A percentile compares a stretch with the other conserved stretches of the same genome.
phyloP scores from a whole-genome alignment of 2,329 filamentous ascomycete genomes.

The Cryphonectria japonica region DNA sequence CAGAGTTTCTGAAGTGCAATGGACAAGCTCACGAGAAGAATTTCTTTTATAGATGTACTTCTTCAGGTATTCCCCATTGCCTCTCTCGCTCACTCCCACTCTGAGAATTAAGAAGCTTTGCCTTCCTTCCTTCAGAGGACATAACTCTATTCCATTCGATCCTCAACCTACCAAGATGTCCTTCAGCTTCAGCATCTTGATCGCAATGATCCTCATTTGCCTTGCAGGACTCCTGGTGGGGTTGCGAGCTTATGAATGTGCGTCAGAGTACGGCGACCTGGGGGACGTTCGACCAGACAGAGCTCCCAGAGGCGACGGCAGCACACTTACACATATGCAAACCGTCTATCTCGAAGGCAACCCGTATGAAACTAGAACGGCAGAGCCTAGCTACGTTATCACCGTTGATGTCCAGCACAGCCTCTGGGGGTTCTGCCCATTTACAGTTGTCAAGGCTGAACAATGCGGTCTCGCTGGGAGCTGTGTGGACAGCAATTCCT shows the following conservation, averaged over 20 bases:
- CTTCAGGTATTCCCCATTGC: not conserved
- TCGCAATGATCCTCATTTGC: not conserved
- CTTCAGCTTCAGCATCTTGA: not conserved
- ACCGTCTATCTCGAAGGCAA: not conserved
- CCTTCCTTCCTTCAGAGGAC: not conserved
- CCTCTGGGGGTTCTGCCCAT: constrained; percentile 20
- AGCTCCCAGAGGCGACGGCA: not conserved
- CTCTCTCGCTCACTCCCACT: not conserved
- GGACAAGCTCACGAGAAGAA: not conserved
- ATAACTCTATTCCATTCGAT: not conserved
- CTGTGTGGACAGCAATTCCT: constrained; percentile 41
- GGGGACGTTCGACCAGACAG: not conserved
- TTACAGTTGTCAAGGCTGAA: constrained; percentile 39
- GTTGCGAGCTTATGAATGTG: not conserved
- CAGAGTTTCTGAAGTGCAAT: not conserved
- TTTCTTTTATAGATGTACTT: not conserved
- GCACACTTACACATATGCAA: not conserved
- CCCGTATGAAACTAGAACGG: not conserved
- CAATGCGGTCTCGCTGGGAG: constrained; percentile 45
- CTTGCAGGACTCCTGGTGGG: not conserved
- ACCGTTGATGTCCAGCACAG: not conserved
- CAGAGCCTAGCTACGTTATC: not conserved
- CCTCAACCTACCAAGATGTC: not conserved
- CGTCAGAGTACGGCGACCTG: not conserved
- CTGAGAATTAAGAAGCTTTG: not conserved